These are phyloP conservation scores for Daldinia caldariorum DNA, from an alignment of 495 filamentous ascomycete genomes.

Conservation along the genomic window DNA sequence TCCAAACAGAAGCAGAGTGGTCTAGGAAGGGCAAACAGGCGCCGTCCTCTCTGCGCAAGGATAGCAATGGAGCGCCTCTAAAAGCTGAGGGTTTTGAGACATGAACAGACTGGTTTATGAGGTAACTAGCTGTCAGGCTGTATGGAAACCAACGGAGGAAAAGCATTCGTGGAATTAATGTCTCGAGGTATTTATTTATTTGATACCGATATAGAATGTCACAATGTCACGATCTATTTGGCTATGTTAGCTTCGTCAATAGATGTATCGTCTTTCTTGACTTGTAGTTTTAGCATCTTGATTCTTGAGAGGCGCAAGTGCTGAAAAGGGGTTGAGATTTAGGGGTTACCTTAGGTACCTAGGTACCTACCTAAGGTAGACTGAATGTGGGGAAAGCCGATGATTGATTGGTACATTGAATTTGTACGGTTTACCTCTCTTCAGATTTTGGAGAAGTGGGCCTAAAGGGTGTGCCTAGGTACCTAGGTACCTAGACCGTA, in stretches of 20 bases:
- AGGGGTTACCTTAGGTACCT: too few relatives aligned
- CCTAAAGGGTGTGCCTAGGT: too few relatives aligned
- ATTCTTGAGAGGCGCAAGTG: neutral
- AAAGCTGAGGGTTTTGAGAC: neutral
- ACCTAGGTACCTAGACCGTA: too few relatives aligned
- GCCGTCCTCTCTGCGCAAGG: conserved; percentile 23
- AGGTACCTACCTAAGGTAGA: too few relatives aligned
- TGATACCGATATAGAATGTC: neutral
- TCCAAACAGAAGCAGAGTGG: conserved; percentile 35
- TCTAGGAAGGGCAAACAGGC: conserved; percentile 17
- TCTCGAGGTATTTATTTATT: neutral
- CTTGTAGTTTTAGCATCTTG: neutral
- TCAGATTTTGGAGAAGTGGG: too few relatives aligned
- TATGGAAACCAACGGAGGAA: neutral
- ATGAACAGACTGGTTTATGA: neutral
- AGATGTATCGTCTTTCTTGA: neutral
- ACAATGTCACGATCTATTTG: neutral
- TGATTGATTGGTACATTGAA: neutral
- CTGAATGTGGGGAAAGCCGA: neutral
- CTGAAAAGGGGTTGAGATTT: neutral
- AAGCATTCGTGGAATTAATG: too few relatives aligned
- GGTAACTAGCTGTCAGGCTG: too few relatives aligned
- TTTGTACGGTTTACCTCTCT: too few relatives aligned
- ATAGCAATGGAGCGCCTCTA: conserved; percentile 11
- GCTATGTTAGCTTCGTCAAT: neutral